Evolutionary conservation across 2,329 filamentous ascomycete genomes (phyloP).

Genomic region (Colletotrichum salicis): DNA sequence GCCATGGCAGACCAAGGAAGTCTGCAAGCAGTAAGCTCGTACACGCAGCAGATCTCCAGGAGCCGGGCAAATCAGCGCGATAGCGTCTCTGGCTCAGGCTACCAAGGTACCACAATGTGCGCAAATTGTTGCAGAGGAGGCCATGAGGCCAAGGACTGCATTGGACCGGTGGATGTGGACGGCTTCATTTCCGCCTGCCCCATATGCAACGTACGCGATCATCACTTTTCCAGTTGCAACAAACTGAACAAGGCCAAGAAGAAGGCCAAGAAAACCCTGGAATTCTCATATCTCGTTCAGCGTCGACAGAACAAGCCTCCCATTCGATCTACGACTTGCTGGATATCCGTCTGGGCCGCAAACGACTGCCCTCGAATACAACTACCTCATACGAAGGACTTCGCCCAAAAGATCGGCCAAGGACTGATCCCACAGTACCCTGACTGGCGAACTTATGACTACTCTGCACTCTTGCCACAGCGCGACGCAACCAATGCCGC

Average conservation of each 20-base stretch:
- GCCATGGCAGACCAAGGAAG: neutral
- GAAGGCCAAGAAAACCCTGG: neutral
- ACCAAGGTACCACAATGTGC: neutral
- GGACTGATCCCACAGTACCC: neutral
- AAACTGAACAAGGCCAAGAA: neutral
- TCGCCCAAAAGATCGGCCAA: neutral
- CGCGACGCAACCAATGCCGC: neutral
- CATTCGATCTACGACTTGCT: conserved; percentile 5
- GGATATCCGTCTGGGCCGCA: conserved; percentile 8
- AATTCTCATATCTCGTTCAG: conserved; percentile 13
- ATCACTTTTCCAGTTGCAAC: neutral
- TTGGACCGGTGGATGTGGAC: conserved; percentile 7
- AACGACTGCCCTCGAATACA: neutral
- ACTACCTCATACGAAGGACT: conserved; percentile 15
- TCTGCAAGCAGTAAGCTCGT: neutral
- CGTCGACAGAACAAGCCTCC: conserved; percentile 17
- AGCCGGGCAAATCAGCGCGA: neutral
- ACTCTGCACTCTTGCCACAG: neutral
- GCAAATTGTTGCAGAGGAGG: conserved; percentile 12
- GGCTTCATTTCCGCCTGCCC: conserved; percentile 22
- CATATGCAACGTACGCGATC: conserved; percentile 4
- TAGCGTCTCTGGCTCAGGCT: neutral
- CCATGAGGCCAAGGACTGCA: conserved; percentile 14
- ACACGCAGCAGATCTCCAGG: neutral
- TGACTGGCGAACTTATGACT: conserved; percentile 15